A percentile compares a stretch with the other conserved stretches of the same genome.
Conservation (phyloP, 371 early-diverging fungal genomes). For the Actinomucor elegans region DNA sequence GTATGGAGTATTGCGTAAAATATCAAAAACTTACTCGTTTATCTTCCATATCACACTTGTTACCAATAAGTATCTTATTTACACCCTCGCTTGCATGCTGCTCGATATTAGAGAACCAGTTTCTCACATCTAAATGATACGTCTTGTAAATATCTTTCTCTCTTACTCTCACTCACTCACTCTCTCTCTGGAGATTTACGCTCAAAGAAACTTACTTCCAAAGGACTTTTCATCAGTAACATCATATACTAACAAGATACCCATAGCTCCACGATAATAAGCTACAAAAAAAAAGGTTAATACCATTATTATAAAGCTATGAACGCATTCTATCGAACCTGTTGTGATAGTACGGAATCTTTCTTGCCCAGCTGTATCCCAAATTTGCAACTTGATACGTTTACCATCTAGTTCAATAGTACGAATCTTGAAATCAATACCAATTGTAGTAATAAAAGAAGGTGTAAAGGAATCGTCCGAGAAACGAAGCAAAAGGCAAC, state of each 20-base stretch:
- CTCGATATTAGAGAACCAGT: conserved; percentile 99
- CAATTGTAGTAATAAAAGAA: conserved; percentile 97
- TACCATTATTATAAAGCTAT: neutral
- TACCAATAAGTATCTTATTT: conserved; percentile 98
- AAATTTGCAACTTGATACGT: conserved; percentile 99
- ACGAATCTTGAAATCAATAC: conserved; percentile 99
- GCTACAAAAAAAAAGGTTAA: conserved; percentile 36
- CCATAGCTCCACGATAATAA: conserved; percentile 99
- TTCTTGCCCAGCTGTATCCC: conserved; percentile 99
- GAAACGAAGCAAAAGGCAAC: conserved; percentile 94
- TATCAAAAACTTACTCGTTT: conserved; percentile 60
- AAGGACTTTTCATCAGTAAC: conserved; percentile 98
- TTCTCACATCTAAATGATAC: conserved; percentile 78
- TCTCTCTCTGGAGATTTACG: no score
- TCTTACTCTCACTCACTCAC: no score
- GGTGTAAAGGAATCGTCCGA: conserved; percentile 99
- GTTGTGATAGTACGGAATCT: conserved; percentile 99
- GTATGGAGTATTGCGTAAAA: neutral
- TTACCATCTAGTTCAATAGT: conserved; percentile 98
- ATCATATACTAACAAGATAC: conserved; percentile 99
- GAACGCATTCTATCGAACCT: conserved; percentile 34
- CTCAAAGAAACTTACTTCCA: conserved; percentile 80
- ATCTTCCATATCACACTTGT: conserved; percentile 97
- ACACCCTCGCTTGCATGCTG: conserved; percentile 97
- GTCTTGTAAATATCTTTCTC: no score